These are phyloP conservation scores for Cutaneotrichosporon cavernicola DNA, from an alignment of 1,284 basidiomycete species.

Conservation along the genomic window DNA sequence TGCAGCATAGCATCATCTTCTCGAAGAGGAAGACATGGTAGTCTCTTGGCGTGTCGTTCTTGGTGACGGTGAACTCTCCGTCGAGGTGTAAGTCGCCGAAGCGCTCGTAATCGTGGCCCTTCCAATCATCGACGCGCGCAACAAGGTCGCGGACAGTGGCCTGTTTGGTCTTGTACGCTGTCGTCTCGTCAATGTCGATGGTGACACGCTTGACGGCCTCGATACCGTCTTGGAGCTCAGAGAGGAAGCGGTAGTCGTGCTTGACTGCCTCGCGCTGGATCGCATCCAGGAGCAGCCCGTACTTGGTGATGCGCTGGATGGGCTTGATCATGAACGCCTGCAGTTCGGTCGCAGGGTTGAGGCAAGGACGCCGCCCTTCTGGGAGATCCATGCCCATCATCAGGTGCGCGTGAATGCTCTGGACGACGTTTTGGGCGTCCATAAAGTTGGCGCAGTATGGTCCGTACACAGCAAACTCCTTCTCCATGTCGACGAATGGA, in stretches of 20 bases:
- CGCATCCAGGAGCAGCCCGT: slow-evolving; percentile 63
- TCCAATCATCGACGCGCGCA: slow-evolving; percentile 95
- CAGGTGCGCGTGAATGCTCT: slow-evolving; percentile 78
- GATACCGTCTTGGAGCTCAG: slow-evolving; percentile 79
- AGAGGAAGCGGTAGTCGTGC: slow-evolving; percentile 66
- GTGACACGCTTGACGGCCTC: slow-evolving; percentile 89
- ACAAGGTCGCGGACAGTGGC: slow-evolving; percentile 84
- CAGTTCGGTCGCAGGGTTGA: slow-evolving; percentile 62
- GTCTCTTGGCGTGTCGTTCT: slow-evolving; percentile 93
- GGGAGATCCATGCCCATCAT: slow-evolving; percentile 62
- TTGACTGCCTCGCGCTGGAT: slow-evolving; percentile 46
- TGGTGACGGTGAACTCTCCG: slow-evolving; percentile 93
- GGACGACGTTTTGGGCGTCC: slow-evolving; percentile 78
- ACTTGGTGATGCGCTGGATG: slow-evolving; percentile 75
- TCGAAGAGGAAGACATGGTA: slow-evolving; percentile 99
- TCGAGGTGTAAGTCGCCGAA: slow-evolving; percentile 92
- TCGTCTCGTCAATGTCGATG: slow-evolving; percentile 93
- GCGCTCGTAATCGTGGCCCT: slow-evolving; percentile 90
- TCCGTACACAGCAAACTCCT: slow-evolving; percentile 90
- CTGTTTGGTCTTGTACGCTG: slow-evolving; percentile 68
- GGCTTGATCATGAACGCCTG: slow-evolving; percentile 79
- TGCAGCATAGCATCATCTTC: slow-evolving; percentile 98
- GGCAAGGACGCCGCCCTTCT: slow-evolving; percentile 37
- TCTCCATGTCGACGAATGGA: slow-evolving; percentile 73
- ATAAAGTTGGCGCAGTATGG: slow-evolving; percentile 98